These are phyloP conservation scores for Coemansia aciculifera DNA, from an alignment of 192 early-diverging fungal genomes.

Conservation along the genomic window DNA sequence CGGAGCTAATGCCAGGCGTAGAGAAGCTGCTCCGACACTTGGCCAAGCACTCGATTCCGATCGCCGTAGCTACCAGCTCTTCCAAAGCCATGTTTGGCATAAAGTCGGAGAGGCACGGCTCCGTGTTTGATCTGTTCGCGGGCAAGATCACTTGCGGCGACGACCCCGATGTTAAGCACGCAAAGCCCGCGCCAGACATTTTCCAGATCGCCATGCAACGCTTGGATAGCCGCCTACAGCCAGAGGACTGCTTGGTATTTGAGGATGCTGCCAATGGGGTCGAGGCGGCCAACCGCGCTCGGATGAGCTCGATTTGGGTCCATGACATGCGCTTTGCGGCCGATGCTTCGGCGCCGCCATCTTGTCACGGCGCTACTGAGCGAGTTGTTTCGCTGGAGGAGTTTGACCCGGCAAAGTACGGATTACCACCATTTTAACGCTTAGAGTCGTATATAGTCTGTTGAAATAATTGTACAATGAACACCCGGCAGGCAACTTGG, in stretches of 20 bases:
- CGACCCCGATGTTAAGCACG: constrained; percentile 71
- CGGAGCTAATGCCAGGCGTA: constrained; percentile 67
- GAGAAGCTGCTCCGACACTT: constrained; percentile 73
- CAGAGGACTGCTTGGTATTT: constrained; percentile 81
- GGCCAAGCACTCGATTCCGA: constrained; percentile 70
- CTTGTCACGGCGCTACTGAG: constrained; percentile 57
- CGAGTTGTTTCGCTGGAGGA: constrained; percentile 63
- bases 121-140: constrained; percentile 80
- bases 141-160: constrained; percentile 80
- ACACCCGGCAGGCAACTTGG: neutral
- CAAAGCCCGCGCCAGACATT: constrained; percentile 92
- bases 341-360: constrained; percentile 38
- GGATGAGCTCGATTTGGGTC: constrained; percentile 85
- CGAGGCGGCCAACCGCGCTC: constrained; percentile 75
- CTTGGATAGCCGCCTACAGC: constrained; percentile 53
- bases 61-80: constrained; percentile 83
- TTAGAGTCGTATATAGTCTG: constrained; percentile 8
- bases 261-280: constrained; percentile 88
- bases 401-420: constrained; percentile 69
- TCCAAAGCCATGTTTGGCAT: constrained; percentile 69
- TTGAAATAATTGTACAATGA: neutral
- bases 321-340: constrained; percentile 71
- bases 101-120: constrained; percentile 67
- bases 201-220: constrained; percentile 73
- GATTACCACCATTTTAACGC: constrained; percentile 56